Percentiles rank a stretch among this genome's conserved stretches.
Evolutionary conservation across 257 asterid genomes (phyloP).

Genomic region (Paraleonurus japonicus): DNA sequence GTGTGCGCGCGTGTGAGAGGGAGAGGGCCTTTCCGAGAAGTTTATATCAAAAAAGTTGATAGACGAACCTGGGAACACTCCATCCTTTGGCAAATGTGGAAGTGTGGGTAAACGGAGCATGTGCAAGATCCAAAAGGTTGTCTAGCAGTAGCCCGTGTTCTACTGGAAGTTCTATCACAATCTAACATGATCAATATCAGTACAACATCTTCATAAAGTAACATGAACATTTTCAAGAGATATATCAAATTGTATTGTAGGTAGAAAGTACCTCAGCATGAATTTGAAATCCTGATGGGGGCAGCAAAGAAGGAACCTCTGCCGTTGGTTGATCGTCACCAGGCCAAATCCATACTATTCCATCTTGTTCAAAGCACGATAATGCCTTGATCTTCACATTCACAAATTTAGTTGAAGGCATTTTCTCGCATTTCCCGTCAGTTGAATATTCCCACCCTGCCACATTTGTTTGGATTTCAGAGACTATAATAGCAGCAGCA

Average conservation of each 20-base stretch:
- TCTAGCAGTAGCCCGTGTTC: slow-evolving; percentile 90
- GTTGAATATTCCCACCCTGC: slow-evolving; percentile 94
- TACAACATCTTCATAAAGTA: neutral
- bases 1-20: no score
- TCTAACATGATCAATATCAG: slow-evolving; percentile 45
- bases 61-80: slow-evolving; percentile 69
- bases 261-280: slow-evolving; percentile 73
- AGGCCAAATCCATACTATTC: slow-evolving; percentile 97
- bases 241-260: neutral
- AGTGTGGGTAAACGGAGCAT: slow-evolving; percentile 92
- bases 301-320: slow-evolving; percentile 64
- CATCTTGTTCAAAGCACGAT: slow-evolving; percentile 92
- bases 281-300: slow-evolving; percentile 86
- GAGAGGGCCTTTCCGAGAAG: no score
- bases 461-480: neutral
- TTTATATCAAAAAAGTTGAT: no score
- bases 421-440: slow-evolving; percentile 85
- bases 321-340: slow-evolving; percentile 83
- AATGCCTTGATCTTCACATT: slow-evolving; percentile 69
- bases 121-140: slow-evolving; percentile 97
- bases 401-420: slow-evolving; percentile 85
- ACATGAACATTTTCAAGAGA: neutral
- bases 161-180: slow-evolving; percentile 87
- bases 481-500: neutral
- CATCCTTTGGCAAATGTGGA: slow-evolving; percentile 87